Conservation (phyloP, 2,329 filamentous ascomycete genomes). For the Boeremia lycopersici region DNA sequence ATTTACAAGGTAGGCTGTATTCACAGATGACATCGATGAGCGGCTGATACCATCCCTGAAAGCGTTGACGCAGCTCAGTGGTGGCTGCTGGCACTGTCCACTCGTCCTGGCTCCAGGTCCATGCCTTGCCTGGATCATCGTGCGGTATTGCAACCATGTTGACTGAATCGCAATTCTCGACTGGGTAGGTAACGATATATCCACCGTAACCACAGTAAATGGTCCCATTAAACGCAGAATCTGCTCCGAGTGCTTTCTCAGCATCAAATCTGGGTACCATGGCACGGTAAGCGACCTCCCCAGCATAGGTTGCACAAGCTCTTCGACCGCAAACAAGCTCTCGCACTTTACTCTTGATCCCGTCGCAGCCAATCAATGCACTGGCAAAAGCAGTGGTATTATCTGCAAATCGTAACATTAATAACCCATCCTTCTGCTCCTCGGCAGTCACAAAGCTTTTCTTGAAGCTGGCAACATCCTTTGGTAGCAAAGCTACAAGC, state of each 20-base stretch:
- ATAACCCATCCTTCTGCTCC: slow-evolving; percentile 45
- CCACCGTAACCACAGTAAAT: slow-evolving; percentile 29
- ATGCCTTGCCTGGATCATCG: slow-evolving; percentile 14
- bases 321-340: slow-evolving; percentile 22
- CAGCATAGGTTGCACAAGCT: slow-evolving; percentile 29
- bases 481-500: slow-evolving; percentile 53
- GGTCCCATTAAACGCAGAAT: slow-evolving; percentile 34
- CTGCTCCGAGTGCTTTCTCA: slow-evolving; percentile 40
- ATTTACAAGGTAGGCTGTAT: slow-evolving; percentile 23
- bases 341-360: slow-evolving; percentile 48
- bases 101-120: slow-evolving; percentile 19
- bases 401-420: slow-evolving; percentile 47
- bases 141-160: slow-evolving; percentile 31
- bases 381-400: slow-evolving; percentile 43
- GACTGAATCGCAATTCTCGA: slow-evolving; percentile 22
- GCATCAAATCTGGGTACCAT: slow-evolving; percentile 46
- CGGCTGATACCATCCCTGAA: slow-evolving; percentile 15
- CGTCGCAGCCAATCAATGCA: slow-evolving; percentile 55
- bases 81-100: slow-evolving; percentile 21
- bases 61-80: slow-evolving; percentile 26
- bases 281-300: slow-evolving; percentile 34
- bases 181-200: slow-evolving; percentile 27
- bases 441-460: slow-evolving; percentile 27
- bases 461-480: slow-evolving; percentile 29
- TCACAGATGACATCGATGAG: slow-evolving; percentile 16